phyloP scores from a whole-genome alignment of 2,329 filamentous ascomycete genomes.

The Penicillium sp. region DNA sequence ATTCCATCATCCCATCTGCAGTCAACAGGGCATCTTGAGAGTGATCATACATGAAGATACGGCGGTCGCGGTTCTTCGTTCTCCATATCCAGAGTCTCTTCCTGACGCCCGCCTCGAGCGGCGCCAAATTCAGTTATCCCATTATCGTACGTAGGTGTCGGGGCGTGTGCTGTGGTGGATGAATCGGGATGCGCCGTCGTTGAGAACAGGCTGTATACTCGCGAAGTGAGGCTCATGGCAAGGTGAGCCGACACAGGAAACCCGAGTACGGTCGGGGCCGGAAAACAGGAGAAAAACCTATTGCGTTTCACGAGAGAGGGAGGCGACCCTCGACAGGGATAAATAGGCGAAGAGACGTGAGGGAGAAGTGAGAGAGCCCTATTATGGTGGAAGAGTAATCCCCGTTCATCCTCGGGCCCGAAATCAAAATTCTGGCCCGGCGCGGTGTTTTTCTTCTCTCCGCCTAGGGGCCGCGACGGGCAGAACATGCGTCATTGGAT shows the following conservation, averaged over 20 bases:
- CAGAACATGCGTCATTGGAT: conserved; percentile 12
- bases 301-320: conserved; percentile 2
- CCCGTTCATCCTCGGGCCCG: conserved; percentile 8
- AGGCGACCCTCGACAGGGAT: conserved; percentile 13
- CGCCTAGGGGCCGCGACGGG: conserved; percentile 22
- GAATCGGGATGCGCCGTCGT: conserved; percentile 31
- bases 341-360: conserved; percentile 17
- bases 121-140: conserved; percentile 10
- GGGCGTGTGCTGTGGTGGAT: conserved; percentile 5
- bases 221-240: conserved; percentile 55
- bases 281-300: conserved; percentile 22
- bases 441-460: conserved; percentile 28
- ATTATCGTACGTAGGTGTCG: conserved; percentile 14
- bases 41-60: conserved; percentile 55
- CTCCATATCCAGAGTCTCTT: conserved; percentile 34
- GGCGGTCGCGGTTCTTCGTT: conserved; percentile 55
- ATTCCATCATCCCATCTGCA: background rate
- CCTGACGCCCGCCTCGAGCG: conserved; percentile 27
- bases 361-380: background rate
- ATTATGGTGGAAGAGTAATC: background rate
- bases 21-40: background rate
- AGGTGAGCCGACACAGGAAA: conserved; percentile 23
- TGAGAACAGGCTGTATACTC: conserved; percentile 49
- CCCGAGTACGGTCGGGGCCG: conserved; percentile 28
- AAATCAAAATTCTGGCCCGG: conserved; percentile 29